Base-by-base conservation (phyloP, 1,284 basidiomycete species). In the Amylostereum areolatum region DNA sequence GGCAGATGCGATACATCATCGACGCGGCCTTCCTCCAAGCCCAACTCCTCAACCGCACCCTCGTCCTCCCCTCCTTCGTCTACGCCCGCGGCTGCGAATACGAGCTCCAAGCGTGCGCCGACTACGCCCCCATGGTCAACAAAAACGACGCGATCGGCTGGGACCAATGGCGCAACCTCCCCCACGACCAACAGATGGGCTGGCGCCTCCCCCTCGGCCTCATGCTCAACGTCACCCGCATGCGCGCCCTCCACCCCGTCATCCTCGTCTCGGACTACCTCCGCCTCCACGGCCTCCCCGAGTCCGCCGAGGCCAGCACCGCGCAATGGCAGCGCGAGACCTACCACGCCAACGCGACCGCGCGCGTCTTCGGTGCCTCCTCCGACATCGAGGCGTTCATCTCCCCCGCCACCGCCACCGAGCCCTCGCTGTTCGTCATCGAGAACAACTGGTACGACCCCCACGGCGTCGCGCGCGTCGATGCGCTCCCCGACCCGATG, bases 211-310 rank as follows among this genome's bases (percentile, higher is more conserved):
- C 72, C 0, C 66, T 64, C 45, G 57, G 58, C 12, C 8, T 66
- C 42, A 77, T 78, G 72, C 60, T 78, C 48, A 71, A 78, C 57
- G 43, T 78, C n/a, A 66, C 72, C 0, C 65, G 68, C 50, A 61
- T 76, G 9, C 68, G 64, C 25, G 50, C 57, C 34, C 57, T 62
- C 1, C 63, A 76, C 43, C 55, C 69, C 3, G 65, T 74, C 28
- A 58, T 75, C 48, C 66, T 68, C 1, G 61, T 67, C 18, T 56
- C 64, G 7, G 74, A 75, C 28, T 76, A 72, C 52, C 60, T 75
- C 51, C 65, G 66, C 10, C 55, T 74, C 25, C 68, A 76, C 39
- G 61, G 62, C 32, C 61, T 69, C 24, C 58, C 65, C 3, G 47
- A 56, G 2, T 52, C 58, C 11, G 39, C 54, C 28, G 74, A 76